Evolutionary conservation across 257 asterid genomes (phyloP), one percentile per base, ranked within the genome.

Genomic region (Cynanchum wilfordii): DNA sequence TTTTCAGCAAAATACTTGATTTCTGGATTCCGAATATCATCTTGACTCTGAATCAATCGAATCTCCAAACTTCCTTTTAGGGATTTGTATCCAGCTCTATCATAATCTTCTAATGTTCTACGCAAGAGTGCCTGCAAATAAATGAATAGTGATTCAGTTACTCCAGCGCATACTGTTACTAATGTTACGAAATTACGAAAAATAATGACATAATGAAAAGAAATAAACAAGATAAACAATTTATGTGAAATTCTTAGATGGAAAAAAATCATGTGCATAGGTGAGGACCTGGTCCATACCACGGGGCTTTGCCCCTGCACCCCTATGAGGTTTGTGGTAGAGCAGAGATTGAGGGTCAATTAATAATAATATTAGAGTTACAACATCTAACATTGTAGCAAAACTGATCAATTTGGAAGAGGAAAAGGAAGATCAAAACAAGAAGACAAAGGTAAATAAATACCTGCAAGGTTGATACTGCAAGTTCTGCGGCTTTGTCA

Each of bases 381-480:
- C n/a, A n/a, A n/a, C n/a, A n/a, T n/a, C n/a, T n/a, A n/a, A n/a
- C n/a, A n/a, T n/a, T n/a, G n/a, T n/a, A n/a, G n/a, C n/a, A n/a
- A 4, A 7, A 5, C 7, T 4, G 36, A 19, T 30, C 47, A 72
- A 29, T 33, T 27, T 40, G 45, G 45, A 70, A 62, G 33, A 17
- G 36, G 54, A 57, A 70, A 58, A 40, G 10, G 11, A 44, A 29
- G 63, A 58, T 42, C 16, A 17, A 38, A 33, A 67, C 10, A 50
- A 24, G 19, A 20, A 40, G 57, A 30, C 71, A 24, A 22, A 55
- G 76, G 42, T 40, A 58, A 74, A 47, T 45, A 68, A 7, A 47
- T 86, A 95, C 99, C 98, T 95, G 99, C 82, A 95, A 70, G 86
- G 96, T 95, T 70, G 99, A 95, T 57, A 95, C 96, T 70, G 99